These are phyloP conservation scores for Myrica gale DNA, from an alignment of 306 rosid species.

Conservation along the genomic window DNA sequence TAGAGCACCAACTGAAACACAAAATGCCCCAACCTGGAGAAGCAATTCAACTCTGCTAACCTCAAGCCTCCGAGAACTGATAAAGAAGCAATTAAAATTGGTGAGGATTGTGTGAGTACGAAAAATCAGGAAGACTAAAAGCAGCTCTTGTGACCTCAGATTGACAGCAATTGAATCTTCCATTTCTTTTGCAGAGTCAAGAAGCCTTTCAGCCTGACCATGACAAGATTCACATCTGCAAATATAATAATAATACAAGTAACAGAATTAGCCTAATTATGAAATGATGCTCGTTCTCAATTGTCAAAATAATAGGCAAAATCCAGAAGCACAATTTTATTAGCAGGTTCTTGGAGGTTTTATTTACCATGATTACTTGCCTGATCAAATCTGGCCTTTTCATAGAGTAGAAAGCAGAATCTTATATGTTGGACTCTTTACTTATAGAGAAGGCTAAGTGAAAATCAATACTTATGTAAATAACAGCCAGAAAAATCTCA, in stretches of 20 bases:
- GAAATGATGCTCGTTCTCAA: background rate
- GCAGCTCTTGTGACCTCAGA: slow-evolving; percentile 57
- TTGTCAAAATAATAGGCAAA: slow-evolving; percentile 11
- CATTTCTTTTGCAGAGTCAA: slow-evolving; percentile 98
- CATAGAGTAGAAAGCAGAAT: background rate
- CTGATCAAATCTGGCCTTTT: background rate
- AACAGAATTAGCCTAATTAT: slow-evolving; percentile 2
- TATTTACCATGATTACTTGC: background rate
- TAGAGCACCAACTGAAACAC: slow-evolving; percentile 86
- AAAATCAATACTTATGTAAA: background rate
- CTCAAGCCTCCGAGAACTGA: slow-evolving; percentile 96
- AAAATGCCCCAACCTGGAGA: slow-evolving; percentile 97
- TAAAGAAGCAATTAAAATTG: slow-evolving; percentile 22
- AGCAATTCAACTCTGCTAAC: slow-evolving; percentile 97
- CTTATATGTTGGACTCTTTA: background rate
- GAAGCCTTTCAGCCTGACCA: slow-evolving; percentile 99
- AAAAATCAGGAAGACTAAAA: slow-evolving; percentile 14
- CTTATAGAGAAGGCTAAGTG: background rate
- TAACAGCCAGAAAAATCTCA: background rate
- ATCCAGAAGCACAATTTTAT: background rate
- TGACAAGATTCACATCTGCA: slow-evolving; percentile 97
- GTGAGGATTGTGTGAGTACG: background rate
- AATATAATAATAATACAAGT: slow-evolving; percentile 30
- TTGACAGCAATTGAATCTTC: slow-evolving; percentile 97
- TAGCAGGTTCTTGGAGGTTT: background rate